phyloP scores from a whole-genome alignment of 2,329 filamentous ascomycete genomes.

The Teratosphaeria nubilosa region DNA sequence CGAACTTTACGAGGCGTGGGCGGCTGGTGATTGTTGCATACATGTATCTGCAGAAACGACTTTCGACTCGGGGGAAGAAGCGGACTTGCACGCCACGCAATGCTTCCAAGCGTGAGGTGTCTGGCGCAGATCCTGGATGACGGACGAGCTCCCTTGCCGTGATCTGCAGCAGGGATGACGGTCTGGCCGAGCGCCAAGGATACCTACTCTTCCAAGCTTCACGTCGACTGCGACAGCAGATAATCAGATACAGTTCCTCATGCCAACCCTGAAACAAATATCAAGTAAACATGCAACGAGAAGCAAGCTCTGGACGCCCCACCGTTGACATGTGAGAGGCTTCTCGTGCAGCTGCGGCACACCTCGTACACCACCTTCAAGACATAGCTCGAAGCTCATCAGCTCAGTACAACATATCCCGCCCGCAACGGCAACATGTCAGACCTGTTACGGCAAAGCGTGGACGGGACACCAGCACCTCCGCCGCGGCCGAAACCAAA shows the following conservation, averaged over 20 bases:
- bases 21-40: too few relatives aligned
- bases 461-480: slow-evolving; percentile 3
- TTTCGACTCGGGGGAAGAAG: too few relatives aligned
- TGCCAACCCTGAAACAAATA: neutral
- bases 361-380: neutral
- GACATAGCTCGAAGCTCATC: neutral
- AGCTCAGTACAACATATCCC: neutral
- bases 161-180: neutral
- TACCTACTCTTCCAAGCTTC: neutral
- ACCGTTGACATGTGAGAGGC: neutral
- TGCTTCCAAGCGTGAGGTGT: neutral
- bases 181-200: neutral
- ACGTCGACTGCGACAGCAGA: neutral
- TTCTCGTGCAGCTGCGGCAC: neutral
- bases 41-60: too few relatives aligned
- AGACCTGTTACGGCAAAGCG: slow-evolving; percentile 17
- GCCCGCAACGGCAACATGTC: slow-evolving; percentile 14
- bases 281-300: neutral
- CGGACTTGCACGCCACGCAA: too few relatives aligned
- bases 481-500: slow-evolving; percentile 7
- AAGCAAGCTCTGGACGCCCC: neutral
- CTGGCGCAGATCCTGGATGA: neutral
- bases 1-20: neutral
- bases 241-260: too few relatives aligned
- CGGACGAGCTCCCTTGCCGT: neutral